These are phyloP conservation scores for Lactifluus subvellereus DNA, from an alignment of 768 basidiomycete genomes.

Conservation along the genomic window DNA sequence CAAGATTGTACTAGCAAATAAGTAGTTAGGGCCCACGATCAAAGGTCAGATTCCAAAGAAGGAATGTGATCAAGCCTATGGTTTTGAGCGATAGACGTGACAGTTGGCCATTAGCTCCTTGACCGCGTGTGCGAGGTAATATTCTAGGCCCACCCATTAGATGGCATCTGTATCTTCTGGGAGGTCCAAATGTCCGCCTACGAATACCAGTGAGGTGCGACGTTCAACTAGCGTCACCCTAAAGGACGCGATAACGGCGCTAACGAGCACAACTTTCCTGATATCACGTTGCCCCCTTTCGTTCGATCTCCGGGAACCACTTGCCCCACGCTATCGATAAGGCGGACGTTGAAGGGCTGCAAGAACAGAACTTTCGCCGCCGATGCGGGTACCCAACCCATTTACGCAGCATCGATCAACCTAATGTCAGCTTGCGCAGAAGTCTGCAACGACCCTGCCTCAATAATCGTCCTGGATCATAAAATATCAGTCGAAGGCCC, in stretches of 20 bases:
- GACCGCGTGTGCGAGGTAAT: background rate
- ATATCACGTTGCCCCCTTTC: background rate
- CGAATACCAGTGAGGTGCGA: conserved; percentile 1
- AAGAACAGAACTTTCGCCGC: background rate
- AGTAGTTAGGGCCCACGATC: background rate
- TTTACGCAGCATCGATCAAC: conserved; percentile 8
- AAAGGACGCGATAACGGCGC: background rate
- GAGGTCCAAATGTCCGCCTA: background rate
- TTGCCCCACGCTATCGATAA: conserved; percentile 14
- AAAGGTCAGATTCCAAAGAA: background rate
- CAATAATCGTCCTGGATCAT: background rate
- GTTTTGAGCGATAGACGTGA: background rate
- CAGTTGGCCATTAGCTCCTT: background rate
- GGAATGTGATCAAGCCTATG: background rate
- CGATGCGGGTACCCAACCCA: background rate
- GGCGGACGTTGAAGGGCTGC: conserved; percentile 5
- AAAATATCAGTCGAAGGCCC: background rate
- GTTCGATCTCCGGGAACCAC: background rate
- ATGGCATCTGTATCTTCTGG: background rate
- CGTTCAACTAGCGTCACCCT: background rate
- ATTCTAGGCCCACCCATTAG: background rate
- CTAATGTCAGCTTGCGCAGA: background rate
- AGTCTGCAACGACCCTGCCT: background rate
- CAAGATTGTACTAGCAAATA: background rate
- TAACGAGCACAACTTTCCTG: background rate